Base-by-base conservation (phyloP, 2,329 filamentous ascomycete genomes). In the Periconia sp. region DNA sequence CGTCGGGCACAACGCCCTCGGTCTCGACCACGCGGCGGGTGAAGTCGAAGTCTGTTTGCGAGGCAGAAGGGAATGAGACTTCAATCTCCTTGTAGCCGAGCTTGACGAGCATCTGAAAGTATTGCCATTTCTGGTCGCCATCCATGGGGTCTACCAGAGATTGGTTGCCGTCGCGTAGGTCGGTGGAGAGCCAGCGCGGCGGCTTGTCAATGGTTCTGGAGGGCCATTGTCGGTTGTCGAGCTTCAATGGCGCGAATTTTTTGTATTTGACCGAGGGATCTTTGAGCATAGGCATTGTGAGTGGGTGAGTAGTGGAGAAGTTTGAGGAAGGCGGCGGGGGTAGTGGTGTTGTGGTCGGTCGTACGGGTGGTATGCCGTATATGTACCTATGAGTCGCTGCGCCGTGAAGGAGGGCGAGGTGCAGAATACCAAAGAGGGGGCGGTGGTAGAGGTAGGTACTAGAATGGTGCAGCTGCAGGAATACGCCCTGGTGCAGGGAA, bases 71-170 rank as follows among this genome's bases (percentile, higher is more conserved):
- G 77, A 96, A 97, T 5, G 92, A 94, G 18, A 97, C 89, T 73
- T 97, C 93, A 61, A 97, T 97, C 77, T 97, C 93, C 78, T 97
- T 97, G 82, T 95, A 97, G 64, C 94, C 93, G 47, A 97, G 82
- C 57, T 93, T 86, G 67, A 88, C 85, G 50, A 97, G 85, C 91
- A 96, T 95, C 77, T 92, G 87, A 81, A 97, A 97, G 82, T 92
- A 97, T 57, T 82, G 81, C 85, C 89, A 94, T 79, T 97, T 97
- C 81, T 97, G 92, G 46, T 96, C 91, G 63, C 91, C 91, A 70
- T 91, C 94, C 92, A 97, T 97, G 59, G 93, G 92, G 73, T 96
- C 91, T 33, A 91, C 86, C 74, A 96, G 81, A 74, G 88, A 92
- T 80, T 97, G 93, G 81, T 97, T 97, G 53, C 92, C 93, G 80